Base-by-base conservation (phyloP, 2,329 filamentous ascomycete species). In the Fusarium sublunatum region DNA sequence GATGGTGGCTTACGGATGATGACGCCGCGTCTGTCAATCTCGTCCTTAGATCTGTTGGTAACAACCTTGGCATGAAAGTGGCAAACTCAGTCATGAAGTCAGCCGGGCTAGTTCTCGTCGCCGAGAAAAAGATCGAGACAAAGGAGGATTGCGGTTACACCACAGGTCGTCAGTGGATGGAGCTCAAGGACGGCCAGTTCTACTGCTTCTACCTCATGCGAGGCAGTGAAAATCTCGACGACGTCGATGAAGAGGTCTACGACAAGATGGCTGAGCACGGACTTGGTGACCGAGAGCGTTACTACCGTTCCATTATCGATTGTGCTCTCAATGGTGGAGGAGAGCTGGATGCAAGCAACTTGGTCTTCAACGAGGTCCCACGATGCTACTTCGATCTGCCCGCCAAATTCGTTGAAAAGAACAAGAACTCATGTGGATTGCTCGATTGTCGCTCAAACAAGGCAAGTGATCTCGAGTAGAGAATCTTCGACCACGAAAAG, bases 1-100 rank as follows among this genome's bases (percentile, higher is more conserved):
- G 48, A 26, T 52, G 48, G 48, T 44, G 41, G 39, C 41, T 52
- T 13, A 52, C 36, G 24, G 42, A 52, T n/a, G 40, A 52, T 25
- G 48, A 52, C 11, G 40, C 48, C 1, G 48, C 24, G 10, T 32
- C 48, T 29, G 48, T 52, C 32, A 44, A 25, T 11, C 31, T 35
- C 2, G 40, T 52, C 25, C 41, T 52, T 10, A 25, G 42, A 25
- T 43, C 48, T 29, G 28, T 52, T 25, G 31, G 39, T 13, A 52
- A 52, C 40, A 52, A 52, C 19, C 40, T 44, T n/a, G 19, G 15
- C 9, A 31, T 36, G 40, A 52, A 52, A 39, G 48, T 52, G 4
- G 48, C 40, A 31, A 52, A 26, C 40, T 43, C 41, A 10, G 36
- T 52, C 32, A 44, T 52, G 48, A 52, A 52, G 48, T 34, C 31